Evolutionary conservation across 441 rosid species (phyloP), one percentile per base, ranked within the genome.

Genomic region (Arabidopsis hybrid): DNA sequence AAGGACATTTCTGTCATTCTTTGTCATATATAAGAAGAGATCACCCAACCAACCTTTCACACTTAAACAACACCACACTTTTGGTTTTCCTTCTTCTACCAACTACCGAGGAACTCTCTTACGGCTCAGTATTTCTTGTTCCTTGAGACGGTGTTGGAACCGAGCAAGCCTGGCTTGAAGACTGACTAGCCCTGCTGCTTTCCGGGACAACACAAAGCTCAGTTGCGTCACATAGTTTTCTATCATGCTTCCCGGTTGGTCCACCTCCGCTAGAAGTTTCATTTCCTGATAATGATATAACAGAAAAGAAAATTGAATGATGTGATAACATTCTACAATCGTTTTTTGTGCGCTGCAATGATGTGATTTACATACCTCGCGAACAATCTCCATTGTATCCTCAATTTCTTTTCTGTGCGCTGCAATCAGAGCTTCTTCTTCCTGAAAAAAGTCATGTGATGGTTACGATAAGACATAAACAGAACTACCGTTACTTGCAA

Each of bases 151-250:
- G 78, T 96, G 98, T 80, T 93, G 99, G 82, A 96, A 93, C 83
- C 97, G 85, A 68, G 98, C 93, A 53, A 96, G 96, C 55, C 97
- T 86, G 34, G 99, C 93, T 82, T 93, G 97, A 68, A 96, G 98
- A 70, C 97, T 93, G 45, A 90, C 99, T 71, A 96, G 83, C 74
- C 96, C 86, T 59, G 88, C 89, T 86, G 88, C 95, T 77, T 78
- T 91, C 90, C 73, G 81, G 73, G 80, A 96, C 64, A 96, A 93
- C 76, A 96, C 92, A 78, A 89, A 90, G 84, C 89, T 90, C 85
- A 96, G 72, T 73, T 91, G 97, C 56, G 93, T 87, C 71, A 96
- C 96, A 47, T 96, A 93, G 82, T 85, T 90, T 81, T 96, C 99
- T 34, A 96, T 91, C 43, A 81, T 92, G 85, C 98, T 96, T 78